These are phyloP conservation scores for Glycyrrhiza uralensis DNA, from an alignment of 306 rosid genomes.

Conservation along the genomic window DNA sequence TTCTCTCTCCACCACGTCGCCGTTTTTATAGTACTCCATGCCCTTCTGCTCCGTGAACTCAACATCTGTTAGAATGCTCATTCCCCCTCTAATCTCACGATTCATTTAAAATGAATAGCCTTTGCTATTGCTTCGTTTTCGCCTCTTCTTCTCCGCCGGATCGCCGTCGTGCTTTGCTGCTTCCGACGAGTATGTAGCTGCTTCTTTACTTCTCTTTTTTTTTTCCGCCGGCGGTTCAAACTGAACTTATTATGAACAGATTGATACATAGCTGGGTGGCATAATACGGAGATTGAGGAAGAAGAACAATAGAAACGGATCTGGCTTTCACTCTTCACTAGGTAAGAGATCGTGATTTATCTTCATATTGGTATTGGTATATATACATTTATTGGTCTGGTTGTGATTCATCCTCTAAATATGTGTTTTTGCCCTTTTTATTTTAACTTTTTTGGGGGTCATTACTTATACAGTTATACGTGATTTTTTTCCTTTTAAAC, in stretches of 20 bases:
- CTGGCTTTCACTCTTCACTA: background rate
- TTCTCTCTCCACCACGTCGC: conserved; percentile 39
- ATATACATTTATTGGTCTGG: background rate
- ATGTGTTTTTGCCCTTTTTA: background rate
- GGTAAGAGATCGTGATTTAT: conserved; percentile 23
- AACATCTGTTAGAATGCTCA: background rate
- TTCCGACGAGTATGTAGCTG: background rate
- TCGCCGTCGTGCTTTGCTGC: background rate
- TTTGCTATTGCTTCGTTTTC: background rate
- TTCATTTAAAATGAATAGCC: background rate
- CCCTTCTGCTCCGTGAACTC: background rate
- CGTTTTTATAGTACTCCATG: background rate
- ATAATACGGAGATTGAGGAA: background rate
- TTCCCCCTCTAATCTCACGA: background rate
- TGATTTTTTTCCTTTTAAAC: background rate
- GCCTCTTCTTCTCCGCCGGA: conserved; percentile 13
- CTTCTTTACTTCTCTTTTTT: background rate
- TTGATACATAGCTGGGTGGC: background rate
- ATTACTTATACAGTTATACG: background rate
- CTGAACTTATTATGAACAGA: conserved; percentile 9
- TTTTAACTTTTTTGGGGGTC: background rate
- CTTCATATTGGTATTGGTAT: background rate
- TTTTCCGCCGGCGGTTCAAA: background rate
- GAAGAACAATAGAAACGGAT: background rate
- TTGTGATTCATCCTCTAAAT: background rate